Base-by-base conservation (phyloP, 108 stramenopile genomes). In the Cyclotella cryptica region DNA sequence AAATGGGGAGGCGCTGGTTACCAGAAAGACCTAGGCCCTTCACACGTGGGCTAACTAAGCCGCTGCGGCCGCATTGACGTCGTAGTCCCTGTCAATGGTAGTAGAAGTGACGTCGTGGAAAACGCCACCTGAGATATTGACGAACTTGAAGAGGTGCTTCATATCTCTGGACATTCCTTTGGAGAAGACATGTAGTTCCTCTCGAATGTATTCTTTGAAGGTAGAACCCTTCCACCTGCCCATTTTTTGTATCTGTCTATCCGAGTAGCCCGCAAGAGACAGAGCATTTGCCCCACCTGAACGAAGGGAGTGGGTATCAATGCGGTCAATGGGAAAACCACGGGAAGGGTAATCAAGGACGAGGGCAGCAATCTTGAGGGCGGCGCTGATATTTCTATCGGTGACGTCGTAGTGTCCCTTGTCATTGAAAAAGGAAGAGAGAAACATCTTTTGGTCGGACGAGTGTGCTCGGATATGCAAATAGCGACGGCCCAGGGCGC, bases 241-340 rank as follows among this genome's bases (percentile, higher is more conserved):
- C 66, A 66, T 66, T 12, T 47, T 66, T 46, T 66, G 66, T 1
- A 66, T 47, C 46, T 66, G 22, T 8, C 45, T 46, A 26, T 66
- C 66, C 1, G 66, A 66, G 27, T 66, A 66, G 24, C 66, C 66
- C 5, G 46, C 19, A 2, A 46, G 27, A 1, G 66, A 21, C 6
- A 66, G 46, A 6, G 66, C 66, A 24, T 47, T 66, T 10, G 66
- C 66, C 14, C 66, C 66, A 15, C 44, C 66, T 3, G 28, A 28
- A 1, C 22, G 58, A 9, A 47, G 46, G 3, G 66, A 45, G 24
- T 66, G 66, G 2, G 66, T 66, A 27, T 66, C 66, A 24, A 66
- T 47, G 21, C n/a, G 3, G 18, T 66, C 66, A 24, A 66, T 47
- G 44, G 44, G 66, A 44, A 66, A 24, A 1, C 66, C 44, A 3